Conservation (phyloP, 306 rosid genomes). For the Cyclanthera cordifolia region DNA sequence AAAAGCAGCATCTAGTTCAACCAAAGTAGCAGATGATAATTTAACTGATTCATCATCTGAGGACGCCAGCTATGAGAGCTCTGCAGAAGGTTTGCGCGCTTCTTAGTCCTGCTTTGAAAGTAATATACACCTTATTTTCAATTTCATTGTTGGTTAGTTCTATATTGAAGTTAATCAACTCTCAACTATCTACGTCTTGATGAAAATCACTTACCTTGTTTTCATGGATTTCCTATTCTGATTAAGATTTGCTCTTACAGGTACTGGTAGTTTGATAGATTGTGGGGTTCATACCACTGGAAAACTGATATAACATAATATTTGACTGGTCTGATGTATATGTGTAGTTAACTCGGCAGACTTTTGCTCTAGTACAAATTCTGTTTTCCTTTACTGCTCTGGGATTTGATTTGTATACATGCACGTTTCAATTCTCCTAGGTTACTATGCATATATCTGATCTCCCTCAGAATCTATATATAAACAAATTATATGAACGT, state of each 20-base stretch:
- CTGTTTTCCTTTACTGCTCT: background rate
- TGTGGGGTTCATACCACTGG: background rate
- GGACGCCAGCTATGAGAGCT: slow-evolving; percentile 24
- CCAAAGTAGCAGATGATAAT: slow-evolving; percentile 30
- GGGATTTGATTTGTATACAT: background rate
- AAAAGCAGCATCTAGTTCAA: slow-evolving; percentile 24
- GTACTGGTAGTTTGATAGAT: background rate
- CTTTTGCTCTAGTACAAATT: background rate
- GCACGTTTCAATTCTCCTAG: background rate
- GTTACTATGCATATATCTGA: background rate
- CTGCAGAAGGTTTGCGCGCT: slow-evolving; percentile 36
- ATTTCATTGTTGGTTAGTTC: background rate
- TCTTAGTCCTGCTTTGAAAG: slow-evolving; percentile 7
- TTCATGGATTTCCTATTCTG: background rate
- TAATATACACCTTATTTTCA: background rate
- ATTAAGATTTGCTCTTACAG: slow-evolving; percentile 1
- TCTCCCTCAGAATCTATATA: background rate
- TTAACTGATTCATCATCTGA: slow-evolving; percentile 49
- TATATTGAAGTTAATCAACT: background rate
- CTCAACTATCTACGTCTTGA: background rate
- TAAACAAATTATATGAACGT: background rate
- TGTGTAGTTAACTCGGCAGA: background rate
- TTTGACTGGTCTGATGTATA: background rate
- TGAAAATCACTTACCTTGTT: background rate
- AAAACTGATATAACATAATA: background rate